Conservation (phyloP, 805 yeast genomes). For the Kodamaea kakaduensis region DNA sequence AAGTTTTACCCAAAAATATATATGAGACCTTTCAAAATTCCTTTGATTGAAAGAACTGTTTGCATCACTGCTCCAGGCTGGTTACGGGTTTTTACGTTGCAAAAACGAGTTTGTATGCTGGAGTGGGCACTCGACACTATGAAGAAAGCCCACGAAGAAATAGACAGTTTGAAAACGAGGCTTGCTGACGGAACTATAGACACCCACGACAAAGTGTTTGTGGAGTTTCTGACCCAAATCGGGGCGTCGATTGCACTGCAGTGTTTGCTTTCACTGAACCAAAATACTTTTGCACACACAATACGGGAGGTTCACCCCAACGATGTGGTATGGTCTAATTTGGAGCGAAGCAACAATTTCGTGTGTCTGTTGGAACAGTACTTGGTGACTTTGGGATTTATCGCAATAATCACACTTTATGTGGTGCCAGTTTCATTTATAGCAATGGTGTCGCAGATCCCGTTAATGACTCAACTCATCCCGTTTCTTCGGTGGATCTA, state of each 20-base stretch:
- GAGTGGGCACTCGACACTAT: slow-evolving; percentile 28
- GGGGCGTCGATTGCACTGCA: slow-evolving; percentile 67
- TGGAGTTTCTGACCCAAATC: slow-evolving; percentile 54
- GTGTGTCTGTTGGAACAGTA: slow-evolving; percentile 36
- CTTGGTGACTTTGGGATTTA: slow-evolving; percentile 43
- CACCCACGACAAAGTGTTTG: slow-evolving; percentile 47
- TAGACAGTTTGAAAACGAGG: slow-evolving; percentile 17
- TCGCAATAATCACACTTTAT: slow-evolving; percentile 55
- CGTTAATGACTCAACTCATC: slow-evolving; percentile 55
- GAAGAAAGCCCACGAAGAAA: slow-evolving; percentile 10
- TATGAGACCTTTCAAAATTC: slow-evolving; percentile 17
- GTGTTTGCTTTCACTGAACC: slow-evolving; percentile 42
- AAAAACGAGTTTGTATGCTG: slow-evolving; percentile 18
- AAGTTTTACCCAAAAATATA: slow-evolving; percentile 35
- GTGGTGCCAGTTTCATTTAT: slow-evolving; percentile 81
- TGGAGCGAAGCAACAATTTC: slow-evolving; percentile 37
- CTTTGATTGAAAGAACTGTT: slow-evolving; percentile 18
- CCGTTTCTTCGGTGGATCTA: slow-evolving; percentile 59
- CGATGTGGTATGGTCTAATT: slow-evolving; percentile 71
- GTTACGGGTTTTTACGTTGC: slow-evolving; percentile 21
- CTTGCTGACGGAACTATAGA: neutral
- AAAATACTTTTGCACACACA: slow-evolving; percentile 41
- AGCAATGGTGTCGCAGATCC: slow-evolving; percentile 71
- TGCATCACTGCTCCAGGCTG: slow-evolving; percentile 27
- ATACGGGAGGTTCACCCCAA: slow-evolving; percentile 55